Evolutionary conservation across 108 stramenopile species (phyloP).

Genomic region (Discostella stelligeroides): DNA sequence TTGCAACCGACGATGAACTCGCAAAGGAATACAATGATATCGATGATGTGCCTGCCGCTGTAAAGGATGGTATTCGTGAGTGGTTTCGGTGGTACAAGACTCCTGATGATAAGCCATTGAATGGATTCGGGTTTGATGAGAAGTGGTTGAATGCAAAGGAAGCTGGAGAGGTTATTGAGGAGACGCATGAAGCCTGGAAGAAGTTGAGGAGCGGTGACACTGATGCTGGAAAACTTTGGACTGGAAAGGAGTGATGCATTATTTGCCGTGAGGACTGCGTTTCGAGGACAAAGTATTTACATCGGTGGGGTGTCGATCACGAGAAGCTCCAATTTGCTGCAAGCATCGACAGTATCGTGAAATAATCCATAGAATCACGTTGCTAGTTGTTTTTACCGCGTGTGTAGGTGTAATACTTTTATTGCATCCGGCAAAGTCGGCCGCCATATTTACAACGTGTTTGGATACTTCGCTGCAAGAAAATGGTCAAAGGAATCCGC

Average conservation of each 20-base stretch:
- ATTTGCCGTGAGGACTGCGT: too few species aligned
- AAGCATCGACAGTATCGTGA: not conserved
- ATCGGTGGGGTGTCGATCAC: not conserved
- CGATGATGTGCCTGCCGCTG: slow-evolving; percentile 92
- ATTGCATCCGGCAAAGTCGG: not conserved
- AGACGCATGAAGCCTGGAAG: slow-evolving; percentile 98
- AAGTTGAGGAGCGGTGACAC: slow-evolving; percentile 79
- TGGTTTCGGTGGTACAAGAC: slow-evolving; percentile 99
- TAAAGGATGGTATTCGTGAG: slow-evolving; percentile 95
- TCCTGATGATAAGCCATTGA: slow-evolving; percentile 98
- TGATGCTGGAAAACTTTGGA: slow-evolving; percentile 89
- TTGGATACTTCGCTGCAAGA: not conserved
- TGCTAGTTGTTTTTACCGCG: too few species aligned
- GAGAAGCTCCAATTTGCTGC: not conserved
- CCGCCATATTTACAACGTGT: not conserved
- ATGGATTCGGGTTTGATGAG: slow-evolving; percentile 98
- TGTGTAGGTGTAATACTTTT: too few species aligned
- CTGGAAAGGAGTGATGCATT: slow-evolving; percentile 25
- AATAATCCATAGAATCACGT: too few species aligned
- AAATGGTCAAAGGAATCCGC: not conserved
- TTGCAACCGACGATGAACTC: slow-evolving; percentile 93
- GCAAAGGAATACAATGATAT: slow-evolving; percentile 96
- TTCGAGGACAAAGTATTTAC: not conserved
- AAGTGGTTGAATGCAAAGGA: slow-evolving; percentile 85
- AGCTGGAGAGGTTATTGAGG: slow-evolving; percentile 92